Conservation (phyloP, 225 moss, liverwort and hornwort genomes). For the Physcomitrium patens region DNA sequence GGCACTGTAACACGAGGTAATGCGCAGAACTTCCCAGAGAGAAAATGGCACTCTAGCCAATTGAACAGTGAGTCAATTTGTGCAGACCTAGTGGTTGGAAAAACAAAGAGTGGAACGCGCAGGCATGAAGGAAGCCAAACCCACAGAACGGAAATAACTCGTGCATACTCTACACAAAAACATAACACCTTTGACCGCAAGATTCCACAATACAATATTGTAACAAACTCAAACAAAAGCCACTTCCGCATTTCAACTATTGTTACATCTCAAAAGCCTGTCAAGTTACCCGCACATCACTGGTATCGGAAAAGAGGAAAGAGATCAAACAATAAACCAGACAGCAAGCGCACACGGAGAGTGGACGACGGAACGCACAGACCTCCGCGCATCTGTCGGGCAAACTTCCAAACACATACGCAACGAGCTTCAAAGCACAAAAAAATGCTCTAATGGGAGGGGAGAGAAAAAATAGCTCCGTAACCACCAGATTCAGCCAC, state of each 20-base stretch:
- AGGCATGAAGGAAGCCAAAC: neutral
- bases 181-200: neutral
- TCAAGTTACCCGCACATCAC: neutral
- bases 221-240: neutral
- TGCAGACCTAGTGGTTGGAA: neutral
- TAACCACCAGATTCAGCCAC: conserved; percentile 11
- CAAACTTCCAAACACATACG: neutral
- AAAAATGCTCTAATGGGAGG: neutral
- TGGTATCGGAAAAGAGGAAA: neutral
- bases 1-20: neutral
- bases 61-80: neutral
- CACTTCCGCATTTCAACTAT: neutral
- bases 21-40: neutral
- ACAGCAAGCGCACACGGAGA: neutral
- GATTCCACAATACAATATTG: conserved; percentile 6
- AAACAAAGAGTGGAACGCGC: too few species aligned
- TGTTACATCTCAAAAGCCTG: conserved; percentile 1
- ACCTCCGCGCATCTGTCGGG: neutral
- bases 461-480: neutral
- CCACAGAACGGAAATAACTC: neutral
- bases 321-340: neutral
- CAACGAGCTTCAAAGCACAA: neutral
- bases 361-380: neutral
- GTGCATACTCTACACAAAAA: neutral
- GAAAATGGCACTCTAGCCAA: neutral